Base-by-base conservation (phyloP, 108 stramenopile species). In the Fragilaria crotonensis region DNA sequence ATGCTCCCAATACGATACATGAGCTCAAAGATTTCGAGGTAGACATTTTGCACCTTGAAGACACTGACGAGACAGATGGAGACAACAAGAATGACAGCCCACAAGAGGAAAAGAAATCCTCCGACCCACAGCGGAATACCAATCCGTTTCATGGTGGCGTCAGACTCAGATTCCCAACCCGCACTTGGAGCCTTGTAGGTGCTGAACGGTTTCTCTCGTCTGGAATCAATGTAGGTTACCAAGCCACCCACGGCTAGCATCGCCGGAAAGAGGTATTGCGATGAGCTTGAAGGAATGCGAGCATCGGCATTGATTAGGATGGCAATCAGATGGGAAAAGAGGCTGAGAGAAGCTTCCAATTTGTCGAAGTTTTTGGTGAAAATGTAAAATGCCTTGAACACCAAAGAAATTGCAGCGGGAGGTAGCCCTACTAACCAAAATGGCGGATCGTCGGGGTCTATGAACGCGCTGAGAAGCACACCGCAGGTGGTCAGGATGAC, bases 221-320 rank as follows among this genome's bases (percentile, higher is more conserved):
- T 54, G 21, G 50, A 59, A 48, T 1, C 25, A 29, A 20, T 14
- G 44, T 26, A 21, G 29, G 29, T 19, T 26, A 32, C n/a, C 23
- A 18, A n/a, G 49, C 81, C 79, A 46, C 72, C 71, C 47, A 76
- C 81, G 72, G 84, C 67, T 52, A 85, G 67, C 20, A 89, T 58
- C 11, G 73, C 65, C 9, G 77, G 58, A 26, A 57, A 25, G n/a
- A 63, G 36, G 9, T 72, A 64, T 5, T 64, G 26, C 30, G 80
- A 33, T 5, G 62, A 69, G 25, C 82, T 60, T 5, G 78, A 61
- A 45, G 64, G 28, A 48, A 96, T 94, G 48, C 62, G 29, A 33
- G 83, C 77, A 48, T 95, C 93, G 55, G 80, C 81, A 64, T 87
- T 85, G 70, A 96, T 81, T 56, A 96, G 62, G 30, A 96, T 69